A percentile compares a stretch with the other conserved stretches of the same genome.
Evolutionary conservation across 257 asterid species (phyloP).

Genomic region (Agastache rugosa): DNA sequence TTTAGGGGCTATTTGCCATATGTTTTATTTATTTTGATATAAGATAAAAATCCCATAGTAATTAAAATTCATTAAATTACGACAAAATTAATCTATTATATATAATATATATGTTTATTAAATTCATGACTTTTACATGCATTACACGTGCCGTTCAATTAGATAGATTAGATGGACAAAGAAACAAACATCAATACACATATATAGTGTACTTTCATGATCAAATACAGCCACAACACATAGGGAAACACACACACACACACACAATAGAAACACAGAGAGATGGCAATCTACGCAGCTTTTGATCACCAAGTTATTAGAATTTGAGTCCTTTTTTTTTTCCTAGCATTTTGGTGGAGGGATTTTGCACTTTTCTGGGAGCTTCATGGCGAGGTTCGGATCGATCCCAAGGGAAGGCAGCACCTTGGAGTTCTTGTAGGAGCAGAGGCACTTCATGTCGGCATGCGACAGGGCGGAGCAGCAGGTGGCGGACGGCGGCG

Average conservation of each 20-base stretch:
- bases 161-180: neutral
- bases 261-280: no score
- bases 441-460: conserved; percentile 58
- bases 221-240: neutral
- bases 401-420: conserved; percentile 63
- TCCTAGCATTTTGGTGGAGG: conserved; percentile 50
- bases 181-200: neutral
- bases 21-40: no score
- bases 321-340: neutral
- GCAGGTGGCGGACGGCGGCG: conserved; percentile 57
- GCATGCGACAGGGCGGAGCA: conserved; percentile 64
- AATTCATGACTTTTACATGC: no score
- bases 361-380: conserved; percentile 58
- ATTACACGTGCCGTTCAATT: no score
- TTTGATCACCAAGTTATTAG: no score
- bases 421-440: conserved; percentile 52
- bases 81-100: no score
- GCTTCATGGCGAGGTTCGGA: conserved; percentile 57
- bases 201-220: neutral
- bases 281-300: no score
- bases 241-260: neutral
- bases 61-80: no score
- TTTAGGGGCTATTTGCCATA: no score
- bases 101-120: no score
- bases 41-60: no score